Evolutionary conservation across 192 early-diverging fungal genomes (phyloP), one percentile per base, ranked within the genome.

Genomic region (Backusella parvicylindrica): DNA sequence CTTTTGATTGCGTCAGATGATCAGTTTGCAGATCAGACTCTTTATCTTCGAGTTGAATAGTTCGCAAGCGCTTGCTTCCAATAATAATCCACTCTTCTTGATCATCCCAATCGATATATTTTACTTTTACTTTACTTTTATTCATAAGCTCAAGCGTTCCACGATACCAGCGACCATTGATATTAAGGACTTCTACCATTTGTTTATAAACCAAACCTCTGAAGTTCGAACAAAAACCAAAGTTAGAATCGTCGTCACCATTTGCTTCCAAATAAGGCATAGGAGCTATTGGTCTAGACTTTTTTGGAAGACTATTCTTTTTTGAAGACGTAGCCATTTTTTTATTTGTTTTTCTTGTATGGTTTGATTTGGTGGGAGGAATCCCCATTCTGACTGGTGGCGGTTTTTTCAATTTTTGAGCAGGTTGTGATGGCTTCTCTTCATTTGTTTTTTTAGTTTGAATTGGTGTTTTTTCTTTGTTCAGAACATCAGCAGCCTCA

Each of bases 1-100:
- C 11, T 31, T 7, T 35, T 31, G n/a, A 31, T 35, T 66, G 12
- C 7, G 15, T 16, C 15, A n/a, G 64, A 4, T 66, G 64, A 21
- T 66, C 33, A 31, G 64, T 33, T 47, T n/a, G 16, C 18, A n/a
- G 43, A 7, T n/a, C 33, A 32, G 65, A n/a, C 8, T 36, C 73
- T 9, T 75, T 68, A 26, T 63, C 50, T 53, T 60, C 26, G 2
- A 15, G 2, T 31, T 30, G 30, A 1, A 71, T 18, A 3, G 73
- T 36, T 13, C 77, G 53, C 35, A 89, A 56, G 31, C 86, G 75
- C 23, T 76, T 69, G 68, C 86, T 88, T 16, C 82, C 86, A 33
- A 85, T 83, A 11, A 79, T 76, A 26, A 89, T 75, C 88, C 88
- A 89, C 71, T 89, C 86, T 49, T 89, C 86, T 71, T 83, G 73